Evolutionary conservation across 2,329 filamentous ascomycete species (phyloP).

Genomic region (Aspergillaceae sp.): DNA sequence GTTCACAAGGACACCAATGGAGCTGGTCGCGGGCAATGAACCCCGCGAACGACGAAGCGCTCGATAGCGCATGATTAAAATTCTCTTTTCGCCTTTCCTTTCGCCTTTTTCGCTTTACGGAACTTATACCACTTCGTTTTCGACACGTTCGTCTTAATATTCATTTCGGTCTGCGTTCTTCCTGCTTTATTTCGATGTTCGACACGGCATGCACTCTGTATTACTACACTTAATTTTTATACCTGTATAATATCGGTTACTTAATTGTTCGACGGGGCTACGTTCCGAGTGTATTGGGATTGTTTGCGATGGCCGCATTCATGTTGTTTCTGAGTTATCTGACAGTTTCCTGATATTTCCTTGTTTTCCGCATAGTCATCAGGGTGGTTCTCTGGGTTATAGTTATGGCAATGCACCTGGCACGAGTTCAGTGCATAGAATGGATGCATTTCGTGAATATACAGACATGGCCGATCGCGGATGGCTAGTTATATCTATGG

Average conservation of each 20-base stretch:
- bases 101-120: not conserved
- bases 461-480: too few species aligned
- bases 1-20: conserved; percentile 1
- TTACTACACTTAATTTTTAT: conserved; percentile 6
- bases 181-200: not conserved
- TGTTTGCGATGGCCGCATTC: not conserved
- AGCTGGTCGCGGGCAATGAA: not conserved
- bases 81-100: not conserved
- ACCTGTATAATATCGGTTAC: not conserved
- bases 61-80: not conserved
- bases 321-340: not conserved
- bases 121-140: not conserved
- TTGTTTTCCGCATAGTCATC: not conserved
- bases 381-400: not conserved
- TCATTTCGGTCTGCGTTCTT: not conserved
- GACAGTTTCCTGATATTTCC: not conserved
- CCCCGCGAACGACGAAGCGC: not conserved
- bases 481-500: not conserved
- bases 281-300: not conserved
- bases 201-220: conserved; percentile 7
- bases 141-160: conserved; percentile 5
- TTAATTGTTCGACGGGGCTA: not conserved
- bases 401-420: not conserved
- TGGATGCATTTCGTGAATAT: not conserved
- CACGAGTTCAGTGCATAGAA: not conserved